Conservation (phyloP, 306 rosid genomes). For the Quercus suber region DNA sequence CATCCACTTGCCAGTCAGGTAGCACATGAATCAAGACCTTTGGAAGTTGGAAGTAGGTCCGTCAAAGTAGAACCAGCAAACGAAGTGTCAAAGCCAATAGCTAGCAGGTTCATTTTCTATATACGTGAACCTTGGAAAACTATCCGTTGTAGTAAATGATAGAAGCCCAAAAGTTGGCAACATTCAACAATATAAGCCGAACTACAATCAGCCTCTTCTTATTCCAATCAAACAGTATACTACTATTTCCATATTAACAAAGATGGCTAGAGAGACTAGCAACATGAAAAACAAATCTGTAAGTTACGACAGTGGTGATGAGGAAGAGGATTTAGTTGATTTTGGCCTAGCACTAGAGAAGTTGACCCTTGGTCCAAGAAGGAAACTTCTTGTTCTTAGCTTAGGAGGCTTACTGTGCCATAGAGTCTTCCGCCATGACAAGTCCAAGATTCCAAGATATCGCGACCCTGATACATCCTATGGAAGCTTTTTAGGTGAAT, state of each 20-base stretch:
- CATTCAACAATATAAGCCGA: neutral
- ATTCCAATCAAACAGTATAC: neutral
- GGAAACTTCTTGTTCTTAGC: conserved; percentile 37
- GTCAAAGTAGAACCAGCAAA: too few species aligned
- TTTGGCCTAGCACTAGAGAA: conserved; percentile 11
- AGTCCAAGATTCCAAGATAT: neutral
- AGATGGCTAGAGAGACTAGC: neutral
- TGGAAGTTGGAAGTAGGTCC: too few species aligned
- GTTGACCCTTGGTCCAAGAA: conserved; percentile 28
- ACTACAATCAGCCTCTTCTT: neutral
- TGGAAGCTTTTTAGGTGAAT: conserved; percentile 20
- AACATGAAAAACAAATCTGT: neutral
- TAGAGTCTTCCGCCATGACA: conserved; percentile 5
- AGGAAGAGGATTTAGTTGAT: neutral
- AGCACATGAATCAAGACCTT: too few species aligned
- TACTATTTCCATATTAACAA: neutral
- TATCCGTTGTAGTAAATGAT: neutral
- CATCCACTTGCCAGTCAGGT: too few species aligned
- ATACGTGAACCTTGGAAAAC: neutral
- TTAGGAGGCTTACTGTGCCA: conserved; percentile 35
- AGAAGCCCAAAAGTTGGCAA: neutral
- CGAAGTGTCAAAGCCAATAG: too few species aligned
- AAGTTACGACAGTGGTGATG: neutral
- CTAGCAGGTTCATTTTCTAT: too few species aligned
- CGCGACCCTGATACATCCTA: conserved; percentile 17